These are phyloP conservation scores for Apostasia shenzhenica DNA, from an alignment of 106 monocot genomes.

Conservation along the genomic window DNA sequence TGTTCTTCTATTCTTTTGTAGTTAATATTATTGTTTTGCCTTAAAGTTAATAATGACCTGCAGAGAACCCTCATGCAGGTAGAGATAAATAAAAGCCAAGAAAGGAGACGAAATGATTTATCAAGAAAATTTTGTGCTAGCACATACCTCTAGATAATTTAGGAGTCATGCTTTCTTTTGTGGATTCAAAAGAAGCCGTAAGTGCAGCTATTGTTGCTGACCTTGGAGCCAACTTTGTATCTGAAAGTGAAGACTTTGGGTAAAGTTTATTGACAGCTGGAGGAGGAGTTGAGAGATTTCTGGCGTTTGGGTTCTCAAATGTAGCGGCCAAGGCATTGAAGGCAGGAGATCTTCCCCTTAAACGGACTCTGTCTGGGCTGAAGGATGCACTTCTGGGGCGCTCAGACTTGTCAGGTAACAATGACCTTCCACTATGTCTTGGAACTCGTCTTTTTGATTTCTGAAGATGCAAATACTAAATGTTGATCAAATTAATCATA, in stretches of 20 bases:
- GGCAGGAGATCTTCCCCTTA: constrained; percentile 83
- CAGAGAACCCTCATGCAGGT: no score
- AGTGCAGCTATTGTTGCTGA: constrained; percentile 53
- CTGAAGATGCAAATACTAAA: constrained; percentile 19
- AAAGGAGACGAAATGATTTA: no score
- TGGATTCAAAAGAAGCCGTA: constrained; percentile 53
- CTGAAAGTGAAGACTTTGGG: constrained; percentile 39
- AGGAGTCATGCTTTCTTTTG: constrained; percentile 33
- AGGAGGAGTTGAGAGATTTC: constrained; percentile 87
- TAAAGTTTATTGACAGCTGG: constrained; percentile 49
- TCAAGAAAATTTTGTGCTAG: not conserved
- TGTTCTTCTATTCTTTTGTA: no score
- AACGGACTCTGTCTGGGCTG: constrained; percentile 56
- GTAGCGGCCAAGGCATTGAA: constrained; percentile 76
- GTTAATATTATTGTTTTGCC: no score
- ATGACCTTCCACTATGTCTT: constrained; percentile 52
- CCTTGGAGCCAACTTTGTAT: constrained; percentile 31
- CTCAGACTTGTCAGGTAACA: constrained; percentile 62
- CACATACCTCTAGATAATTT: constrained; percentile 49
- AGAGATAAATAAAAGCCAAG: no score
- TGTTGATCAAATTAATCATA: not conserved
- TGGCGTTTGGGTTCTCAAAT: constrained; percentile 70
- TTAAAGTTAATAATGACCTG: no score
- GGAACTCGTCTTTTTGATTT: constrained; percentile 54
- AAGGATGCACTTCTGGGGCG: constrained; percentile 83